Conservation (phyloP, 176 grass and related monocot genomes). For the Calamus simplicifolius region DNA sequence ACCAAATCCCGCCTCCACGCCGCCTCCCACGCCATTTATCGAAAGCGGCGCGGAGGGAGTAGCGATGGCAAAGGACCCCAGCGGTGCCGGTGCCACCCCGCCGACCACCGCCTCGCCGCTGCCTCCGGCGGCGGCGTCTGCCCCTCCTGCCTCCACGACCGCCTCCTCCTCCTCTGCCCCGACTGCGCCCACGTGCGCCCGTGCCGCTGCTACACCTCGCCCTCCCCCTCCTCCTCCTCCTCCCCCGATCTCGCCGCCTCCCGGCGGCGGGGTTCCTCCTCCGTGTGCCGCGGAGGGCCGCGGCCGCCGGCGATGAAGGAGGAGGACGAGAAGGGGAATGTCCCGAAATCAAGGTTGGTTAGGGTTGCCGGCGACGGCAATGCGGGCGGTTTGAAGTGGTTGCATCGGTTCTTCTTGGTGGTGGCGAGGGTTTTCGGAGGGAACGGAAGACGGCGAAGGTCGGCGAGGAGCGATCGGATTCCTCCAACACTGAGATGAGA, state of each 20-base stretch:
- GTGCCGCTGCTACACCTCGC: conserved; percentile 19
- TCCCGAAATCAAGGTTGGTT: too few species aligned
- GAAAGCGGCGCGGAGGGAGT: too few species aligned
- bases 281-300: conserved; percentile 27
- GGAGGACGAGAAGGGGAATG: too few species aligned
- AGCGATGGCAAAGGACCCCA: background rate
- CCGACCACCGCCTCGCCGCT: conserved; percentile 21
- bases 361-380: too few species aligned
- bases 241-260: conserved; percentile 17
- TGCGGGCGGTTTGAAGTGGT: too few species aligned
- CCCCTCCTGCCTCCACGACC: conserved; percentile 61
- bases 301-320: conserved; percentile 2
- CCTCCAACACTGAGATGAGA: too few species aligned
- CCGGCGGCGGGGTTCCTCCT: conserved; percentile 14
- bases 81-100: conserved; percentile 50
- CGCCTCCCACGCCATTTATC: too few species aligned
- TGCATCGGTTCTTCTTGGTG: too few species aligned
- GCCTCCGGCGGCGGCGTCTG: conserved; percentile 40
- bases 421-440: too few species aligned
- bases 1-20: too few species aligned
- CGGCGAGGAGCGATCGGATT: too few species aligned
- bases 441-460: too few species aligned
- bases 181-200: conserved; percentile 63
- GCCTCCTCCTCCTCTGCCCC: conserved; percentile 66
- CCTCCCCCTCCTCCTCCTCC: conserved; percentile 55